A percentile compares a stretch with the other conserved stretches of the same genome.
Evolutionary conservation across 1,284 basidiomycete genomes (phyloP).

Genomic region (Schizophyllum commune): DNA sequence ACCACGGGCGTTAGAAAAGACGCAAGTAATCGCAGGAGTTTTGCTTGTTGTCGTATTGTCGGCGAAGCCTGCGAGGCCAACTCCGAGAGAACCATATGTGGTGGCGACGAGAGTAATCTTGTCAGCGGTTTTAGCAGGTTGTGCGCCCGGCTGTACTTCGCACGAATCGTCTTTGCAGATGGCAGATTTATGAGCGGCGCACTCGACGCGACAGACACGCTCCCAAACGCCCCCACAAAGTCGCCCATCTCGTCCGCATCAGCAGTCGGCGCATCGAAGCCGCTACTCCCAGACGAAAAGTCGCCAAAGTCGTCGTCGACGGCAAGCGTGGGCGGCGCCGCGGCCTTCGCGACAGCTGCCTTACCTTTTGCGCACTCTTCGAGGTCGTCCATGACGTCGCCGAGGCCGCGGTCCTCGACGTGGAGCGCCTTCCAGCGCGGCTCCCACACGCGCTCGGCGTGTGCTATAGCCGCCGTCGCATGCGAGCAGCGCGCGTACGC

Average conservation of each 20-base stretch:
- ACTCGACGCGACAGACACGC: conserved; percentile 13
- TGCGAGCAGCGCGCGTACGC: conserved; percentile 63
- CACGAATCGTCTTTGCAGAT: conserved; percentile 25
- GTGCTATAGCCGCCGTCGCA: conserved; percentile 45
- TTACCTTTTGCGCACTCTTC: conserved; percentile 37
- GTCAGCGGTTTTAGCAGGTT: conserved; percentile 53
- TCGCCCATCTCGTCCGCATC: conserved; percentile 43
- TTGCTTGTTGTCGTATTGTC: conserved; percentile 39
- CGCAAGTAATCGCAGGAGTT: conserved; percentile 62
- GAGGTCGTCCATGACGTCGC: conserved; percentile 51
- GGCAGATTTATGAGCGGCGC: conserved; percentile 16
- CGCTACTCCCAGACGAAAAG: conserved; percentile 50
- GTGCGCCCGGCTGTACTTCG: conserved; percentile 62
- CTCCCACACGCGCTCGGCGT: conserved; percentile 74
- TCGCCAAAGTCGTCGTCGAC: conserved; percentile 90
- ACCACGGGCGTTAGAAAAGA: conserved; percentile 62
- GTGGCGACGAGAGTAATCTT: conserved; percentile 45
- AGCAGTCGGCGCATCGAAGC: conserved; percentile 18
- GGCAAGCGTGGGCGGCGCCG: conserved; percentile 46
- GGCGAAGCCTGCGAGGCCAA: conserved; percentile 24
- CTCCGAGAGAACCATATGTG: conserved; percentile 49
- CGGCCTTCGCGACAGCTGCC: conserved; percentile 26
- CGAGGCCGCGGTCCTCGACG: conserved; percentile 37
- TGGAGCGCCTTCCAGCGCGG: conserved; percentile 57
- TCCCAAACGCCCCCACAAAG: conserved; percentile 39